Conservation (phyloP, 805 yeast genomes). For the Kluyveromyces siamensis region DNA sequence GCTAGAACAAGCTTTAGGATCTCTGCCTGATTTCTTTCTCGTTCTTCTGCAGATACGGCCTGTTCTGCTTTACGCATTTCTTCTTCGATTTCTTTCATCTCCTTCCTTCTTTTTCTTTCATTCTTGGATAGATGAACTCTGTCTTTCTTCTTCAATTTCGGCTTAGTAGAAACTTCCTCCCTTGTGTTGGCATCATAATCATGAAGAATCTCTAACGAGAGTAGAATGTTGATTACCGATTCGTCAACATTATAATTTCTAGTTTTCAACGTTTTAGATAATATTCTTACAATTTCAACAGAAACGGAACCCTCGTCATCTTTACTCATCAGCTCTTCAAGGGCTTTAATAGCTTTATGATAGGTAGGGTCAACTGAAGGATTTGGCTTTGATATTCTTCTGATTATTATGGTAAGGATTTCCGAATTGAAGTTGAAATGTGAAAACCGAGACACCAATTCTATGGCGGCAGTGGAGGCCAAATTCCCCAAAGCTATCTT, state of each 20-base stretch:
- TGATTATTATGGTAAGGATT: conserved; percentile 54
- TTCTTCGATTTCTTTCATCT: conserved; percentile 76
- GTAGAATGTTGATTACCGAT: conserved; percentile 61
- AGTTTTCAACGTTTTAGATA: conserved; percentile 62
- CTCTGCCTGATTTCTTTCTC: conserved; percentile 79
- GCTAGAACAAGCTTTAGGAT: conserved; percentile 65
- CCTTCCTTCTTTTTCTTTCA: conserved; percentile 81
- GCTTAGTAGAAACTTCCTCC: conserved; percentile 34
- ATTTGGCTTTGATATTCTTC: conserved; percentile 58
- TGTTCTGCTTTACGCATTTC: conserved; percentile 84
- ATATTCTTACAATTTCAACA: conserved; percentile 56
- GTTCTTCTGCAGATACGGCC: conserved; percentile 76
- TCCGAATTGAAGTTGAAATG: conserved; percentile 81
- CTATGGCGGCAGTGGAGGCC: conserved; percentile 74
- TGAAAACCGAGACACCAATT: conserved; percentile 55
- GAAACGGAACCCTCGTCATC: conserved; percentile 82
- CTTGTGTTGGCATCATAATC: conserved; percentile 65
- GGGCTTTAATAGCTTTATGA: conserved; percentile 47
- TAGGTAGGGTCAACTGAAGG: conserved; percentile 38
- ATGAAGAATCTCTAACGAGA: conserved; percentile 55
- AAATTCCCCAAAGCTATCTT: conserved; percentile 37
- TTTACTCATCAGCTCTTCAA: conserved; percentile 63
- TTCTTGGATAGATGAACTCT: conserved; percentile 86
- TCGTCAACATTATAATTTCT: conserved; percentile 79
- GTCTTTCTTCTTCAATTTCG: conserved; percentile 71